These are phyloP conservation scores for Neofusicoccum cordaticola DNA, from an alignment of 2,329 filamentous ascomycete species.

Conservation along the genomic window DNA sequence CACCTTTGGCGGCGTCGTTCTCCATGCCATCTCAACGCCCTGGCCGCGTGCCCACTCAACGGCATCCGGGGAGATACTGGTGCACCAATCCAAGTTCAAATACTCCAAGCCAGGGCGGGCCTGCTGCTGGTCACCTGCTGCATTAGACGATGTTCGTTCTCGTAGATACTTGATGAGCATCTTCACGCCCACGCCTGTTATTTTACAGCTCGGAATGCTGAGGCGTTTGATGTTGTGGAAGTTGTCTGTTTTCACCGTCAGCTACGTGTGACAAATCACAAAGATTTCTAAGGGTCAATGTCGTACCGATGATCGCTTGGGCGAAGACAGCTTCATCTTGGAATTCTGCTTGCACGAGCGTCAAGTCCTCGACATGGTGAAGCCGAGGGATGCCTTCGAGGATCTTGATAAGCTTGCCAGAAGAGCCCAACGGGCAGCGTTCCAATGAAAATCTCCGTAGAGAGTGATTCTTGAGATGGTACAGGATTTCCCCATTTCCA, in stretches of 20 bases:
- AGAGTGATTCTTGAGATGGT: background rate
- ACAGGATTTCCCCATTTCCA: background rate
- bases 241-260: background rate
- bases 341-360: background rate
- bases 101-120: background rate
- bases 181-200: slow-evolving; percentile 11
- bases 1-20: background rate
- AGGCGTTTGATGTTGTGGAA: background rate
- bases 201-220: slow-evolving; percentile 5
- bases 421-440: background rate
- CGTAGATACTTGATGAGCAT: slow-evolving; percentile 1
- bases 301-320: background rate
- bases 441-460: background rate
- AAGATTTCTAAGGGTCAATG: too few species aligned
- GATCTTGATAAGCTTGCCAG: background rate
- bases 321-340: background rate
- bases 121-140: background rate
- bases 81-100: slow-evolving; percentile 8
- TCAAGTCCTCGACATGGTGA: background rate
- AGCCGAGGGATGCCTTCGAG: background rate
- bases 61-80: background rate
- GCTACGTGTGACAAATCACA: background rate
- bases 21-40: slow-evolving; percentile 2
- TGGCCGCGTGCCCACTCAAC: slow-evolving; percentile 12
- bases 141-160: background rate